These are phyloP conservation scores for Candida manassasensis DNA, from an alignment of 805 yeast species.

Conservation along the genomic window DNA sequence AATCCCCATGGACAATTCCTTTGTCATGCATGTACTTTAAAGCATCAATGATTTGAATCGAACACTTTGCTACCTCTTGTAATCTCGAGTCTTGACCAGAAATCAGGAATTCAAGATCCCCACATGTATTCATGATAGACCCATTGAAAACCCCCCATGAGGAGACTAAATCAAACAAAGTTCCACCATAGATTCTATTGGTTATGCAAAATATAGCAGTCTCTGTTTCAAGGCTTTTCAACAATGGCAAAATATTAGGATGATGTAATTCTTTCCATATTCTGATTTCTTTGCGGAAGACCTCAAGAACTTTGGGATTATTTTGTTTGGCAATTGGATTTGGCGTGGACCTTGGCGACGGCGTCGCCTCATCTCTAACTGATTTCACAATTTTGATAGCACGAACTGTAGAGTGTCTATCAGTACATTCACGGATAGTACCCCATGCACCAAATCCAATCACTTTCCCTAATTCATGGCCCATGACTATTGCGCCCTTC, in stretches of 20 bases:
- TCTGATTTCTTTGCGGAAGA: constrained; percentile 65
- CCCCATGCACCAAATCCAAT: constrained; percentile 94
- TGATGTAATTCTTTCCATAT: constrained; percentile 74
- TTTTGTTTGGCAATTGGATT: constrained; percentile 18
- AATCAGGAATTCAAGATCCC: constrained; percentile 25
- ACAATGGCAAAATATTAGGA: constrained; percentile 57
- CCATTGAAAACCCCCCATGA: constrained; percentile 53
- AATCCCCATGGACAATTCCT: constrained; percentile 75
- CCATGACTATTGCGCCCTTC: constrained; percentile 63
- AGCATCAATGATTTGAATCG: constrained; percentile 54
- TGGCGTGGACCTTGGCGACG: constrained; percentile 5
- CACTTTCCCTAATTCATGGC: constrained; percentile 61
- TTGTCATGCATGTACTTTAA: constrained; percentile 54
- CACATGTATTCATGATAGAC: constrained; percentile 21
- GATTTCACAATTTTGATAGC: constrained; percentile 63
- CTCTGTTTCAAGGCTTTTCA: constrained; percentile 57
- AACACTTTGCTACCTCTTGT: constrained; percentile 25
- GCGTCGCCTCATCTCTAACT: constrained; percentile 14
- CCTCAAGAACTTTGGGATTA: constrained; percentile 47
- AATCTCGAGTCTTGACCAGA: constrained; percentile 30
- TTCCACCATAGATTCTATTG: constrained; percentile 66
- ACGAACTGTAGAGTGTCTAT: constrained; percentile 26
- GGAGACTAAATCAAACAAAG: constrained; percentile 70
- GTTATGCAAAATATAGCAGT: constrained; percentile 70
- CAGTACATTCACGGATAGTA: constrained; percentile 64